Evolutionary conservation across 1,284 basidiomycete genomes (phyloP).

Genomic region (Agaricales sp.): DNA sequence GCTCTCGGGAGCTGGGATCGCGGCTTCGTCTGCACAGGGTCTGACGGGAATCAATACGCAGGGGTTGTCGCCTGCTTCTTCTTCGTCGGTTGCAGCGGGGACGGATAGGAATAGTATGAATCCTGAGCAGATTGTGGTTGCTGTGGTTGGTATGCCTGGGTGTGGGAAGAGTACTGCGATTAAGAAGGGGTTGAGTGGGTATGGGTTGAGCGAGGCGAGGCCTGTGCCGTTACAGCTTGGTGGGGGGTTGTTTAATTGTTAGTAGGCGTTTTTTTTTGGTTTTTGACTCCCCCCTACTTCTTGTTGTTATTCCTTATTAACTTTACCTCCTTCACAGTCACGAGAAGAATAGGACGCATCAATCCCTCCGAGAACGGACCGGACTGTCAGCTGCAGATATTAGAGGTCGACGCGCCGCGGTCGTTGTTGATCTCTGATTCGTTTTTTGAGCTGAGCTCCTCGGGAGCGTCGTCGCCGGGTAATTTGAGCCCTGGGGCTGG

Average conservation of each 20-base stretch:
- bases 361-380: constrained; percentile 23
- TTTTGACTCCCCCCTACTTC: constrained; percentile 2
- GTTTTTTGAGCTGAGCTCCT: too few species aligned
- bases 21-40: too few species aligned
- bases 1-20: too few species aligned
- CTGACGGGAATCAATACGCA: too few species aligned
- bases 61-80: constrained; percentile 6
- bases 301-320: background rate
- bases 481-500: too few species aligned
- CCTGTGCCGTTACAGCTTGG: constrained; percentile 17
- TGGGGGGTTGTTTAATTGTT: constrained; percentile 20
- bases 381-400: constrained; percentile 35
- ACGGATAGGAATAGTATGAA: too few species aligned
- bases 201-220: constrained; percentile 38
- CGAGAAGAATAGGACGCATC: constrained; percentile 36
- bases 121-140: constrained; percentile 36
- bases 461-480: too few species aligned
- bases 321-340: constrained; percentile 24
- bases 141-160: constrained; percentile 54
- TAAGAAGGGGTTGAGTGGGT: constrained; percentile 52
- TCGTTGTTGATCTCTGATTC: constrained; percentile 14
- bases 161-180: constrained; percentile 69
- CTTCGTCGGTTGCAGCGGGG: too few species aligned
- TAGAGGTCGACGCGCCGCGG: constrained; percentile 42
- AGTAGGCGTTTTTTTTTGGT: constrained; percentile 26